phyloP scores from a whole-genome alignment of 2,329 filamentous ascomycete genomes.

The Apiospora aurea region DNA sequence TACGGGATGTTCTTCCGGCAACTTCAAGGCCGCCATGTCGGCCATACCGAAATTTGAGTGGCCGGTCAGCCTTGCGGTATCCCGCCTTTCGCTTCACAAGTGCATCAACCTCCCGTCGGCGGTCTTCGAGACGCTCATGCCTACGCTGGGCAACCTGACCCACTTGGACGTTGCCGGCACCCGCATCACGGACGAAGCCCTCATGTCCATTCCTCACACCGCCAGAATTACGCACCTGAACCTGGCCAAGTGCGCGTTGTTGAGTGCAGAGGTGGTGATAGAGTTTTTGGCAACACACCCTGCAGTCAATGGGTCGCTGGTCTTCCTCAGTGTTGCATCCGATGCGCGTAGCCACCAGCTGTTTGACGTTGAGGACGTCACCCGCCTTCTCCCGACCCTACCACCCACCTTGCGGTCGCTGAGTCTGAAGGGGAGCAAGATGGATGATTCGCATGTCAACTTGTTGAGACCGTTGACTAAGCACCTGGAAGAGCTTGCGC shows the following conservation, averaged over 20 bases:
- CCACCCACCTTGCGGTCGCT: slow-evolving; percentile 74
- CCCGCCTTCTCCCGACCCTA: slow-evolving; percentile 69
- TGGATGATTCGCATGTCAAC: slow-evolving; percentile 69
- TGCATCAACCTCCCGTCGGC: slow-evolving; percentile 73
- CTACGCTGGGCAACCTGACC: slow-evolving; percentile 73
- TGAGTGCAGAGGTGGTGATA: slow-evolving; percentile 71
- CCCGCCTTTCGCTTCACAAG: slow-evolving; percentile 78
- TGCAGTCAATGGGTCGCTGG: slow-evolving; percentile 67
- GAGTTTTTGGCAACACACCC: slow-evolving; percentile 76
- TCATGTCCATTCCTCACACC: slow-evolving; percentile 73
- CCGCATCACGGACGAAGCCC: slow-evolving; percentile 74
- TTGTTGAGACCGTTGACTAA: slow-evolving; percentile 71
- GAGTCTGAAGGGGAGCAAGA: slow-evolving; percentile 77
- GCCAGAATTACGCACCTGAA: slow-evolving; percentile 80
- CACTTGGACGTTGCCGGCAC: slow-evolving; percentile 84
- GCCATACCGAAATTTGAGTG: slow-evolving; percentile 58
- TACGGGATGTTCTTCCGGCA: slow-evolving; percentile 74
- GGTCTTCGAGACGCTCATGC: slow-evolving; percentile 73
- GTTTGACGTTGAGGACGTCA: slow-evolving; percentile 70
- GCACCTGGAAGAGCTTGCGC: slow-evolving; percentile 77
- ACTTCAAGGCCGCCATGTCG: slow-evolving; percentile 72
- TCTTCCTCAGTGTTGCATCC: slow-evolving; percentile 76
- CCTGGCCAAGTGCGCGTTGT: slow-evolving; percentile 75
- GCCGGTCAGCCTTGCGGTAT: slow-evolving; percentile 64
- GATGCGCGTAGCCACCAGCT: slow-evolving; percentile 77